These are phyloP conservation scores for Closterium sp. DNA, from an alignment of 139 green algal species.

Conservation along the genomic window DNA sequence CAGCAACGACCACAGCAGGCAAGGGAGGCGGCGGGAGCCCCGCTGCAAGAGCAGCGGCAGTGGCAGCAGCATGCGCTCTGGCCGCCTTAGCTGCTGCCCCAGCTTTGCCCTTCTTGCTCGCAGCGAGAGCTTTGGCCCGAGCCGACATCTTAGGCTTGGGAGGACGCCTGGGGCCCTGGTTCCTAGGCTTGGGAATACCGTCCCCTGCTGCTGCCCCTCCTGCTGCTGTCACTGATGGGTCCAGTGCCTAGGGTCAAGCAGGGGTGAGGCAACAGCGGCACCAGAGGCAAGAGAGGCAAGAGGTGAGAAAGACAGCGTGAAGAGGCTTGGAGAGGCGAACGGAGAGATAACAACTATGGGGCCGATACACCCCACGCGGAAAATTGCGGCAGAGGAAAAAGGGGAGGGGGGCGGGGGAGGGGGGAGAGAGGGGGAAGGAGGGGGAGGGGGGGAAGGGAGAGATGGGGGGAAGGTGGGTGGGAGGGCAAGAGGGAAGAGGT, in stretches of 20 bases:
- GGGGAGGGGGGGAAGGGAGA: not conserved
- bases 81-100: not conserved
- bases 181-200: not conserved
- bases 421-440: not conserved
- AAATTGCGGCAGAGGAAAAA: not conserved
- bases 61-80: not conserved
- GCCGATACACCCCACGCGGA: no score
- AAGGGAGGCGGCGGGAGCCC: not conserved
- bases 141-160: not conserved
- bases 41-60: not conserved
- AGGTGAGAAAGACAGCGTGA: no score
- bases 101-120: not conserved
- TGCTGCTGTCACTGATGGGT: not conserved
- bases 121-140: not conserved
- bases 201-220: not conserved
- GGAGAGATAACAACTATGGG: no score
- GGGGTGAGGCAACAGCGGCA: not conserved
- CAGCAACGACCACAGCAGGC: not conserved
- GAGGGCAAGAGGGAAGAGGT: not conserved
- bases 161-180: not conserved
- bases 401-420: not conserved
- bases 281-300: not conserved
- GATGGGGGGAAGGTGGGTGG: not conserved
- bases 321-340: no score
- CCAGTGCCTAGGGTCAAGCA: not conserved